Conservation (phyloP, 768 basidiomycete genomes). For the Lentinula raphanica region DNA sequence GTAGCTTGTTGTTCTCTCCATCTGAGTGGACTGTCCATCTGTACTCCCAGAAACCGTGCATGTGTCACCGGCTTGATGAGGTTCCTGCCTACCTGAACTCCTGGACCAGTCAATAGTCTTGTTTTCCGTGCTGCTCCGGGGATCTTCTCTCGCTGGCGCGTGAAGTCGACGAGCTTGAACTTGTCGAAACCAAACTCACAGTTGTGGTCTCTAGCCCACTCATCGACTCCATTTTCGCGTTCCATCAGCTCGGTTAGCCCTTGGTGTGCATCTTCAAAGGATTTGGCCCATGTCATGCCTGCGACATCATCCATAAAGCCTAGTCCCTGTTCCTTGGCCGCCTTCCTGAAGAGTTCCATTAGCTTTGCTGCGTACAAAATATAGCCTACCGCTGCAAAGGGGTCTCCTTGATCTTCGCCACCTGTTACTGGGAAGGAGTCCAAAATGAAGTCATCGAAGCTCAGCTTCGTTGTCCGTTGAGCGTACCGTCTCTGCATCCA, state of each 20-base stretch:
- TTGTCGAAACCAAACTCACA: background rate
- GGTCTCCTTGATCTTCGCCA: slow-evolving; percentile 23
- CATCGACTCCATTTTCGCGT: background rate
- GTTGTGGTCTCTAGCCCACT: background rate
- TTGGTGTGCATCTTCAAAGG: slow-evolving; percentile 5
- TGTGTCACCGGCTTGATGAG: background rate
- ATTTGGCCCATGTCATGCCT: slow-evolving; percentile 4
- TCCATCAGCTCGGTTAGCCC: slow-evolving; percentile 13
- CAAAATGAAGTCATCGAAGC: slow-evolving; percentile 24
- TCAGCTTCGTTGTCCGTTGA: slow-evolving; percentile 12
- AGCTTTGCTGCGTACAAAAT: slow-evolving; percentile 13
- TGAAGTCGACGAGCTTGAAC: background rate
- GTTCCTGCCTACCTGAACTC: too few relatives aligned
- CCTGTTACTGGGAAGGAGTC: slow-evolving; percentile 10
- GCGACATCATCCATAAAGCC: slow-evolving; percentile 17
- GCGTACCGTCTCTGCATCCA: too few relatives aligned
- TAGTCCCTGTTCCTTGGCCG: background rate
- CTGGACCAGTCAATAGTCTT: too few relatives aligned
- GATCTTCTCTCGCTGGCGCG: background rate
- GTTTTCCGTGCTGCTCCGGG: too few relatives aligned
- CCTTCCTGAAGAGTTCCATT: slow-evolving; percentile 15
- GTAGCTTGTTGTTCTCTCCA: background rate
- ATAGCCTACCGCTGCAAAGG: slow-evolving; percentile 20
- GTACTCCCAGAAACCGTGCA: background rate
- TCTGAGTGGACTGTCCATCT: background rate